phyloP scores from a whole-genome alignment of 495 filamentous ascomycete genomes.

The Ascodesmis nigricans region DNA sequence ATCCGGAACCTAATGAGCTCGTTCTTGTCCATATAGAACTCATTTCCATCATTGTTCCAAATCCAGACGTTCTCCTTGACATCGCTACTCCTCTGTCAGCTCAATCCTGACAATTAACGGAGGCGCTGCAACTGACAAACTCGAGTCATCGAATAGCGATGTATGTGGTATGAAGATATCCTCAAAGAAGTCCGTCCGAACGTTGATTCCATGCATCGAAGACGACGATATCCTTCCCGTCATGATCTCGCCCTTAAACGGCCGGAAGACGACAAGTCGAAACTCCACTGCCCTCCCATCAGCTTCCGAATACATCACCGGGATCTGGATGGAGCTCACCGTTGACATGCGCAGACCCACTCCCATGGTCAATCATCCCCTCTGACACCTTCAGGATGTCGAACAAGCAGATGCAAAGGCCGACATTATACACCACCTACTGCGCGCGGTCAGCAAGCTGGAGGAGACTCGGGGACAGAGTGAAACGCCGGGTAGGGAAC shows the following conservation, averaged over 20 bases:
- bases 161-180: constrained; percentile 60
- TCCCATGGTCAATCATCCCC: constrained; percentile 76
- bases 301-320: constrained; percentile 3
- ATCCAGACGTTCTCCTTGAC: constrained; percentile 54
- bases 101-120: constrained; percentile 13
- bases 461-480: background rate
- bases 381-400: constrained; percentile 72
- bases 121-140: constrained; percentile 39
- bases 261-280: constrained; percentile 76
- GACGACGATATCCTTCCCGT: constrained; percentile 53
- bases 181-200: constrained; percentile 72
- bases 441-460: constrained; percentile 58
- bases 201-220: constrained; percentile 56
- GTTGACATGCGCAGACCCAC: constrained; percentile 76
- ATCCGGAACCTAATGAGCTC: constrained; percentile 73
- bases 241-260: constrained; percentile 80
- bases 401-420: constrained; percentile 78
- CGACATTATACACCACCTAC: constrained; percentile 53
- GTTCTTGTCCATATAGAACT: constrained; percentile 66
- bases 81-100: constrained; percentile 27
- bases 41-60: constrained; percentile 49
- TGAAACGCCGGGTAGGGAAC: constrained; percentile 23
- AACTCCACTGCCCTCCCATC: constrained; percentile 47
- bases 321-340: constrained; percentile 28
- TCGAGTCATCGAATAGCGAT: constrained; percentile 45